Base-by-base conservation (phyloP, 768 basidiomycete genomes). In the Pleurotus citrinopileatus region DNA sequence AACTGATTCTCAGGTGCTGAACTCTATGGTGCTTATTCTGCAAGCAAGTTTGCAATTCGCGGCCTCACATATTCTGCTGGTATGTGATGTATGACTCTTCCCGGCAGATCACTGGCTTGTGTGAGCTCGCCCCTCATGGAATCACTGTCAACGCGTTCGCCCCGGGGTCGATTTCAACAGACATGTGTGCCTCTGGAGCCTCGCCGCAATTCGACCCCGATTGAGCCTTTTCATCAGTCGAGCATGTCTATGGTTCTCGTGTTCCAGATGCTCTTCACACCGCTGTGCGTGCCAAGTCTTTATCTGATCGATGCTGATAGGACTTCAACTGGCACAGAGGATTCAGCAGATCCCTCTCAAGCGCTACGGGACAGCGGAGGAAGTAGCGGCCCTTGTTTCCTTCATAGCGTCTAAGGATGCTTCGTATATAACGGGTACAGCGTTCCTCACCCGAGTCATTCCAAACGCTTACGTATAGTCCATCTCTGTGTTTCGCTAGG, bases 61-160 rank as follows among this genome's bases (percentile, higher is more conserved):
- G 69, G 72, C 1, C 43, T 78, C 22, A 75, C 75, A 0, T 73
- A 76, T 45, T 54, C 63, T 15, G 69, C 67, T 53, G 74, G 76
- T 75, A 37, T 10, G 65, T 60, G 19, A 12, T 12, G 12, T 40
- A 7, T 40, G 7, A 6, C 42, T n/a, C 4, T 45, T 8, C 9
- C 8, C 20, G 7, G 17, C 29, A 76, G 74, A 74, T 0, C 27
- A 61, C 17, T n/a, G n/a, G n/a, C n/a, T n/a, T n/a, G n/a, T n/a
- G n/a, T n/a, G 74, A 77, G 56, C 60, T 74, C 4, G 73, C 65
- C 13, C 56, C 55, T 27, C 57, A 76, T 52, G 61, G 62, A 3
- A 78, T 77, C 36, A 75, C 70, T 1, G 73, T 76, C 9, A 77
- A 78, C 29, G 68, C 73, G 1, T 74, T 75, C 45, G 69, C 71